phyloP scores from a whole-genome alignment of 169 alveolate genomes.

The Amoebophrya sp. region DNA sequence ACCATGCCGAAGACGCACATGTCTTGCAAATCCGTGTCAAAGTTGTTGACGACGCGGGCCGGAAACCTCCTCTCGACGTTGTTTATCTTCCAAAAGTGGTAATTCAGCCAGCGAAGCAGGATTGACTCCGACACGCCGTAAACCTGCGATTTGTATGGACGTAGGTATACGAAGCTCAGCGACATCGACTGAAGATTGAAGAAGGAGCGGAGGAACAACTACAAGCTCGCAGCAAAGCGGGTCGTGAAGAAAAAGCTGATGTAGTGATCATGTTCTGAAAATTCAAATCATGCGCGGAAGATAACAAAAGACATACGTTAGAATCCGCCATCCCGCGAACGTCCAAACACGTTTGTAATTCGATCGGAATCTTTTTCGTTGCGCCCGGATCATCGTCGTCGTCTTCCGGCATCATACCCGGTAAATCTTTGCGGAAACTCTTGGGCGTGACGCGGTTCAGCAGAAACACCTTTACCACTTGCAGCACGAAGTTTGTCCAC shows the following conservation, averaged over 20 bases:
- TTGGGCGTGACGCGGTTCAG: constrained; percentile 71
- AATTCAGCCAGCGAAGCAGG: constrained; percentile 74
- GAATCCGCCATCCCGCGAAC: constrained; percentile 28
- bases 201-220: neutral
- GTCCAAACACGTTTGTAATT: constrained; percentile 30
- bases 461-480: constrained; percentile 71
- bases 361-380: constrained; percentile 43
- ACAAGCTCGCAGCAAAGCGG: neutral
- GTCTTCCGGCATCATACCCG: constrained; percentile 59
- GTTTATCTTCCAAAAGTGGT: constrained; percentile 63
- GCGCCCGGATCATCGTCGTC: constrained; percentile 49
- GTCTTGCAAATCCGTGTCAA: constrained; percentile 71
- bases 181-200: neutral
- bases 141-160: constrained; percentile 40
- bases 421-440: constrained; percentile 54
- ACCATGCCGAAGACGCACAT: constrained; percentile 64
- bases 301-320: too few relatives aligned
- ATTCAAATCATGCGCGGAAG: too few relatives aligned
- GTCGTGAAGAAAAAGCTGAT: too few relatives aligned
- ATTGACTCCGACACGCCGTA: constrained; percentile 67
- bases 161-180: neutral
- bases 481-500: constrained; percentile 77
- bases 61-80: constrained; percentile 49
- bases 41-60: constrained; percentile 60
- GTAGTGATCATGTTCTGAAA: too few relatives aligned